Evolutionary conservation across 2,329 filamentous ascomycete genomes (phyloP), one percentile per base, ranked within the genome.

Genomic region (Diplodia mutila): DNA sequence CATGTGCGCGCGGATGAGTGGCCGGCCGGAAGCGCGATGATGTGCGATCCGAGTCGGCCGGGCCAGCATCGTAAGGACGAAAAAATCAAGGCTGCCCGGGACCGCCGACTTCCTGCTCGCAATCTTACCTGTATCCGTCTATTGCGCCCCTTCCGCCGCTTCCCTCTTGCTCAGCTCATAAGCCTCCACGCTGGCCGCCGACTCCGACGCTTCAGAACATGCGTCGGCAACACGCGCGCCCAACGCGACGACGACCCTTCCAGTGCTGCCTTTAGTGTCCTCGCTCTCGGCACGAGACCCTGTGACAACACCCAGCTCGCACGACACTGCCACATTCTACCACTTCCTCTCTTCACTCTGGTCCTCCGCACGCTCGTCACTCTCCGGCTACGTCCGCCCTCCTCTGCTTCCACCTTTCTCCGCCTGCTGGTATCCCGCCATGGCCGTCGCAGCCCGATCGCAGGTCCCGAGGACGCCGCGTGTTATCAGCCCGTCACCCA

Each of bases 401-500:
- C 83, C 88, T 68, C 81, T 83, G 49, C 84, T 91, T 2, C 88
- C 89, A 55, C 85, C 86, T 48, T 90, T 90, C 69, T 70, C 72
- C 37, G 72, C 71, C 68, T 78, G 76, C 70, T 79, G 75, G 75
- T 76, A 74, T 65, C 71, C 73, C 65, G 75, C 76, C 69, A 82
- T 82, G 73, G 75, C 78, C 68, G 72, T 79, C 53, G 85, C 86
- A 77, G 80, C 82, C 57, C 81, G 82, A 73, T 82, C 86, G 70
- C 82, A 84, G 72, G 83, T 95, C 68, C 93, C 94, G 67, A 86
- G 86, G 67, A 95, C 91, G 67, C 93, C 93, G 74, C 90, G 93
- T 75, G 91, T 97, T 72, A 96, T 95, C 73, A 96, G 93, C 14
- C 93, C 94, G 49, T 95, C 93, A 66, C 93, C 94, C 49, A 90